Percentiles rank a stretch among this genome's conserved stretches.
Conservation (phyloP, 768 basidiomycete species). For the Thelephora aurantiotincta region DNA sequence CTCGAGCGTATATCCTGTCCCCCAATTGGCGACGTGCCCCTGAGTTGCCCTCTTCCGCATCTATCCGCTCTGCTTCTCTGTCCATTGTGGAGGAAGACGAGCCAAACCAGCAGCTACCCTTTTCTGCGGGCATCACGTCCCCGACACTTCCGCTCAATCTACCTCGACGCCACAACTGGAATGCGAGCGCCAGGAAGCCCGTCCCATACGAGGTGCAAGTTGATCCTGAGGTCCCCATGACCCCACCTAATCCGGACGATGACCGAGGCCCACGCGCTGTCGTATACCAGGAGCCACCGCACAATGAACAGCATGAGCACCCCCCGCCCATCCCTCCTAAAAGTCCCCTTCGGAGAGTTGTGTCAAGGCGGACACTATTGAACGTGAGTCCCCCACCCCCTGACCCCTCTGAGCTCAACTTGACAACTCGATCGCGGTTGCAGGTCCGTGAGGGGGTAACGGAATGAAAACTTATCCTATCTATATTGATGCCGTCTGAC, state of each 20-base stretch:
- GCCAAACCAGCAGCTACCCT: neutral
- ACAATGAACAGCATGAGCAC: no score
- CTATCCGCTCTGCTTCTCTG: neutral
- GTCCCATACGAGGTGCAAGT: neutral
- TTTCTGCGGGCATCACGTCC: neutral
- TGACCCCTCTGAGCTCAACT: neutral
- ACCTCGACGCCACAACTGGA: neutral
- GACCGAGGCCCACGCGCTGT: no score
- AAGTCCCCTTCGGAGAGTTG: neutral
- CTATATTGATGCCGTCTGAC: no score
- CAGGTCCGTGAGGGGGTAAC: no score
- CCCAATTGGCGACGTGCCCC: neutral
- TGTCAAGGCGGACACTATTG: neutral
- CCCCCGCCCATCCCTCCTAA: neutral
- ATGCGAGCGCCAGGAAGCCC: neutral
- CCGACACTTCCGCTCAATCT: neutral
- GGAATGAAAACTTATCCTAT: no score
- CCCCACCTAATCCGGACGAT: neutral
- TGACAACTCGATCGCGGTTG: no score
- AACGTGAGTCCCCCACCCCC: neutral
- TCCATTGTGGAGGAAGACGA: neutral
- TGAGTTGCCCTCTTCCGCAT: neutral
- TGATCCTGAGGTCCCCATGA: neutral
- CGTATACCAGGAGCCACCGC: no score
- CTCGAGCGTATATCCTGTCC: neutral